These are phyloP conservation scores for Clarireedia homoeocarpa DNA, from an alignment of 2,329 filamentous ascomycete species.

Conservation along the genomic window DNA sequence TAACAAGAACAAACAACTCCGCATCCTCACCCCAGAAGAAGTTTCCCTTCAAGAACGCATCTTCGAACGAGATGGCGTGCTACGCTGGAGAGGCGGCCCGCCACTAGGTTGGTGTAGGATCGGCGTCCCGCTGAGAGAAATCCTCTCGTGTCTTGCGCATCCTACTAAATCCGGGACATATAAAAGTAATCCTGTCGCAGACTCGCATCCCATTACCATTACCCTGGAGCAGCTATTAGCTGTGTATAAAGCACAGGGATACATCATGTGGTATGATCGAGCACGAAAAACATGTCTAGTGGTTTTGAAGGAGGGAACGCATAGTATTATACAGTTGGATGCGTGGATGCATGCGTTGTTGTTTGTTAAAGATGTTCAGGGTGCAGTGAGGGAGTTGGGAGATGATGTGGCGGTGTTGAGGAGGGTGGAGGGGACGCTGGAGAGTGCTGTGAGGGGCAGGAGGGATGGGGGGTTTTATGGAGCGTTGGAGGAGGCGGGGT, in stretches of 20 bases:
- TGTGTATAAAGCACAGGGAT: constrained; percentile 44
- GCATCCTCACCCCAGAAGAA: constrained; percentile 54
- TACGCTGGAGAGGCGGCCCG: constrained; percentile 44
- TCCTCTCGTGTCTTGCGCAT: constrained; percentile 17
- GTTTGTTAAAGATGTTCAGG: constrained; percentile 31
- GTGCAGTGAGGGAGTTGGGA: not conserved
- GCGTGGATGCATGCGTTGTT: constrained; percentile 52
- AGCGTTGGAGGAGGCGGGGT: constrained; percentile 43
- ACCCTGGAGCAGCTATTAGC: constrained; percentile 7
- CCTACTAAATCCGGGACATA: constrained; percentile 10
- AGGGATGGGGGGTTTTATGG: constrained; percentile 14
- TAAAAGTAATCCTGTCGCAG: constrained; percentile 8
- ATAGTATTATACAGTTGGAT: constrained; percentile 43
- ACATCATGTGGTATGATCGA: constrained; percentile 52
- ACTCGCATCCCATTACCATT: constrained; percentile 15
- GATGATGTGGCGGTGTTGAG: not conserved
- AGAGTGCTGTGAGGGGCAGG: not conserved
- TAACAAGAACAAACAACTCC: not conserved
- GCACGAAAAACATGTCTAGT: constrained; percentile 43
- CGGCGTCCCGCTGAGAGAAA: constrained; percentile 37
- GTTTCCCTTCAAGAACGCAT: constrained; percentile 40
- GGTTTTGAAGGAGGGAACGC: constrained; percentile 52
- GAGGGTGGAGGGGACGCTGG: not conserved
- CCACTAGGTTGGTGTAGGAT: constrained; percentile 46
- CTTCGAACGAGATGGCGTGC: constrained; percentile 26